Evolutionary conservation across 2,329 filamentous ascomycete genomes (phyloP), one percentile per base, ranked within the genome.

Genomic region (Colletotrichum tropicale): DNA sequence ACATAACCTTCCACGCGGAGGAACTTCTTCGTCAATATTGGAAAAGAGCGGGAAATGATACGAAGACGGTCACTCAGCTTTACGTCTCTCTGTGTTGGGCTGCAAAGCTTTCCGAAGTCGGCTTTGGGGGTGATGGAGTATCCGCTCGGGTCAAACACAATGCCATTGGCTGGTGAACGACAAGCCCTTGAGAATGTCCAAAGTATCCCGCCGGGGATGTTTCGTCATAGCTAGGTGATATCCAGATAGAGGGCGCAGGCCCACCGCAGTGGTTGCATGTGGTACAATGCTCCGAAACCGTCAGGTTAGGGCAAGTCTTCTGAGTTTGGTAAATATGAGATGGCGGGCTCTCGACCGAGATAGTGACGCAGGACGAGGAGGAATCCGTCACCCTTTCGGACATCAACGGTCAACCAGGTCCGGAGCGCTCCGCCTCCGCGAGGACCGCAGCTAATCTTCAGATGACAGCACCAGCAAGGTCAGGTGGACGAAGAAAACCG

Each of bases 11-110:
- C 10, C n/a, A 52, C n/a, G 3, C n/a, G 4, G 12, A 13, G 2
- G 1, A 12, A 12, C 1, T 48, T 48, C 5, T 48, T 48, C 5
- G 3, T 48, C 3, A 3, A n/a, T 3, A 18, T n/a, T n/a, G 38
- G 16, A 4, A n/a, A 10, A 43, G 16, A 0, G 5, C 5, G 9
- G 8, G 5, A 43, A 43, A 10, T n/a, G 1, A 0, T 1, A 48
- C 43, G 6, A 4, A 21, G 43, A 48, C 2, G 5, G 6, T 13
- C 43, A 48, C 18, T 4, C 10, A 21, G 43, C 6, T 21, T 48
- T 4, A 21, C 3, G 6, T 21, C 18, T 48, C 43, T 2, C 18
- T 21, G 18, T 21, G 6, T 43, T 6, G 8, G 18, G 38, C 38
- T 43, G 38, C 38, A 16, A 43, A 43, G 16, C 36, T 43, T 18